Evolutionary conservation across 768 basidiomycete species (phyloP).

Genomic region (Agaricus sinodeliciosus): DNA sequence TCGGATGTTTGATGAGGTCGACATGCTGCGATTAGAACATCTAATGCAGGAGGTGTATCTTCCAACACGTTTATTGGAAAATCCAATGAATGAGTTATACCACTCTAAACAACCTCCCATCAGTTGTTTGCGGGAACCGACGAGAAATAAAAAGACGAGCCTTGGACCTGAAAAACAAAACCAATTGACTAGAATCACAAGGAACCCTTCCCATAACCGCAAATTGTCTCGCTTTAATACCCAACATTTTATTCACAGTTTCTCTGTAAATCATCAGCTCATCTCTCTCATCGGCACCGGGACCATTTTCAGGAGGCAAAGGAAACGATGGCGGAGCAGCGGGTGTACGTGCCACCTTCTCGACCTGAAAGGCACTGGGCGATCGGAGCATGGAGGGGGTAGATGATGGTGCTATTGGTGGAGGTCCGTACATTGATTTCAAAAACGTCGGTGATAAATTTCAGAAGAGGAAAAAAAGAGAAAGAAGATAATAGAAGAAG

Average conservation of each 20-base stretch:
- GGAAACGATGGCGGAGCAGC: slow-evolving; percentile 26
- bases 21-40: slow-evolving; percentile 72
- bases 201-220: slow-evolving; percentile 64
- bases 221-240: slow-evolving; percentile 56
- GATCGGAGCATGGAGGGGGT: slow-evolving; percentile 21
- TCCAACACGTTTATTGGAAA: slow-evolving; percentile 77
- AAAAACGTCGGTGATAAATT: not conserved
- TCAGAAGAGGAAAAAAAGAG: not conserved
- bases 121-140: not conserved
- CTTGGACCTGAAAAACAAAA: slow-evolving; percentile 76
- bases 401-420: slow-evolving; percentile 9
- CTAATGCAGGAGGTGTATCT: slow-evolving; percentile 69
- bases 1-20: slow-evolving; percentile 55
- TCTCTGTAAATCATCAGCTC: slow-evolving; percentile 45
- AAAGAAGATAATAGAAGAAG: too few species aligned
- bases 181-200: slow-evolving; percentile 58
- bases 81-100: slow-evolving; percentile 73
- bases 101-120: slow-evolving; percentile 39
- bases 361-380: slow-evolving; percentile 57
- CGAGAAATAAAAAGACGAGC: slow-evolving; percentile 28
- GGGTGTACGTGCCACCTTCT: slow-evolving; percentile 37
- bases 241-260: slow-evolving; percentile 48
- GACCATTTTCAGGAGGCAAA: slow-evolving; percentile 21
- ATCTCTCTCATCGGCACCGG: slow-evolving; percentile 30
- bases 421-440: slow-evolving; percentile 11